Evolutionary conservation across 139 green algal genomes (phyloP), one percentile per base, ranked within the genome.

Genomic region (Chlorella ohadii): DNA sequence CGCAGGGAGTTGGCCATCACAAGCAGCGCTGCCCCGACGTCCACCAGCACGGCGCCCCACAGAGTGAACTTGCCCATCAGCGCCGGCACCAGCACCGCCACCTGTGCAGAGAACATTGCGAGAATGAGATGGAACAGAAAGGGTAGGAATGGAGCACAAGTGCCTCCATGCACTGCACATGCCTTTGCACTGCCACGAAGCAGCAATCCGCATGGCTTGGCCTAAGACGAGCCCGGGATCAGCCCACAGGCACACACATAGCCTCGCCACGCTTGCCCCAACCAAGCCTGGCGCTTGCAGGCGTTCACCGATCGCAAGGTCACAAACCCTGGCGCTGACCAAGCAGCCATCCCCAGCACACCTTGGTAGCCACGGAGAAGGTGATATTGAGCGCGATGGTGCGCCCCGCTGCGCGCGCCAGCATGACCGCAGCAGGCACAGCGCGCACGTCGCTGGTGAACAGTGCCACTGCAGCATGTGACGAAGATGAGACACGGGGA

Each of bases 391-490:
- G 72, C 34, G 70, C 31, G 74, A 95, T 92, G 51, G 83, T 90
- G 72, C 41, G 72, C 28, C 84, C 39, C 23, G 86, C 86, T 22
- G 44, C 47, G 19, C 83, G 68, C 11, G 84, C 88, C 36, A 96
- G 86, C 25, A 23, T 33, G 27, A 95, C 64, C 20, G 87, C 75
- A 27, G 77, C 66, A 23, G 86, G 83, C 28, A 96, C 66, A 61
- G 83, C 76, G 27, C 75, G 70, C 38, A 96, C 83, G 81, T 96
- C 91, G 74, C 93, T 92, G 12, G 89, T 91, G 67, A 96, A 91
- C 20, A 96, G 85, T n/a, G 91, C 88, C 66, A 96, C 90, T 70
- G 94, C 88, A 12, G 59, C 55, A 22, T 9, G 11, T 19, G 9
- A 9, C 9, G 44, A 6, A 51, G 44, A 9, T 6, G 44, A 51